These are phyloP conservation scores for Patellaria atrata DNA, from an alignment of 495 filamentous ascomycete genomes.

Conservation along the genomic window DNA sequence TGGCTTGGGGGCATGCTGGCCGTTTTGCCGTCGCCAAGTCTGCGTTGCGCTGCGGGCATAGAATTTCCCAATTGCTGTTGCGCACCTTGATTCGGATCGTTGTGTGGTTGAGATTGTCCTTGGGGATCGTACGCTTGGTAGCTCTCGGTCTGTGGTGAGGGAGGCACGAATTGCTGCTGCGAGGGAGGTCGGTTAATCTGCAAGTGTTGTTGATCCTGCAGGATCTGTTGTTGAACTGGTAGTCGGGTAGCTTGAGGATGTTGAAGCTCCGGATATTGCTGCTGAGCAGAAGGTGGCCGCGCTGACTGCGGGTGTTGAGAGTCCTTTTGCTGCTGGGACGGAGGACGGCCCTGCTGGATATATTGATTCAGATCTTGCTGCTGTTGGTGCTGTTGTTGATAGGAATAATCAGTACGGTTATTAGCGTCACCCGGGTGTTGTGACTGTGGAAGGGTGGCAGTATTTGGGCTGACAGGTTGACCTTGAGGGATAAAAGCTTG, in stretches of 20 bases:
- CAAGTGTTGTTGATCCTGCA: slow-evolving; percentile 12
- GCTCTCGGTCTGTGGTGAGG: slow-evolving; percentile 11
- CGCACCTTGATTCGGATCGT: slow-evolving; percentile 7
- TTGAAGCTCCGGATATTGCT: slow-evolving; percentile 14
- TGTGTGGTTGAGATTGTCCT: slow-evolving; percentile 2
- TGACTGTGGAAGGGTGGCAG: slow-evolving; percentile 9
- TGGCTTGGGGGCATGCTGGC: slow-evolving; percentile 15
- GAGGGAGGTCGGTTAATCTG: slow-evolving; percentile 16
- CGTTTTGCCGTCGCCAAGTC: too few relatives aligned
- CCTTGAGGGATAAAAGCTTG: slow-evolving; percentile 17
- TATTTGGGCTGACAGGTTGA: slow-evolving; percentile 9
- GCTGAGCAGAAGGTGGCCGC: slow-evolving; percentile 7
- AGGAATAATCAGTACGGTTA: slow-evolving; percentile 16
- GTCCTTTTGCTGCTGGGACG: slow-evolving; percentile 16
- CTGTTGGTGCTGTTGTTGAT: slow-evolving; percentile 17
- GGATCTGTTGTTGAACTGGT: slow-evolving; percentile 9
- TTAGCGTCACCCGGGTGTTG: slow-evolving; percentile 10
- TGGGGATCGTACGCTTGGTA: slow-evolving; percentile 20
- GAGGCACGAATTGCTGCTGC: slow-evolving; percentile 16
- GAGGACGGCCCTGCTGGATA: slow-evolving; percentile 9
- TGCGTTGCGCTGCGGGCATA: too few relatives aligned
- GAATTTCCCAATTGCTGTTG: slow-evolving; percentile 18
- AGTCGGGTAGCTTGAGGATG: slow-evolving; percentile 11
- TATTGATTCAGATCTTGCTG: slow-evolving; percentile 9
- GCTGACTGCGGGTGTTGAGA: slow-evolving; percentile 14